Base-by-base conservation (phyloP, 768 basidiomycete genomes). In the Mycena rosella region DNA sequence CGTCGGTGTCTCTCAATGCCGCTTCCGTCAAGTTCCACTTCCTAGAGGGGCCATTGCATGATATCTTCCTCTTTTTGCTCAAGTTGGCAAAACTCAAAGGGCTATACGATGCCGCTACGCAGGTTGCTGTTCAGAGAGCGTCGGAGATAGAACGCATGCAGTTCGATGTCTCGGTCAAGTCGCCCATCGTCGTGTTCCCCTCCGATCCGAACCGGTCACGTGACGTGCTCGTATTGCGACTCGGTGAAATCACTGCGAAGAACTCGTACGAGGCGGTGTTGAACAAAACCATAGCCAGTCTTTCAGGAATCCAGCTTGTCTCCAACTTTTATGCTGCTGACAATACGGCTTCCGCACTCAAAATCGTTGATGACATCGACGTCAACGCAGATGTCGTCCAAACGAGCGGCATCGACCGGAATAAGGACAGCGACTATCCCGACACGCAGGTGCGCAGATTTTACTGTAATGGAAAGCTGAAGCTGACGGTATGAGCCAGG, bases 61-160 rank as follows among this genome's bases (percentile, higher is more conserved):
- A 91, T 71, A 88, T 99, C 32, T 95, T 93, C 76, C 76, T 89
- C 24, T 99, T 96, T 80, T 77, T 95, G 40, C 82, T 88, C 65
- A 93, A 95, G 76, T 88, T 99, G 40, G 94, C 96, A 6, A 91
- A 89, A 69, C 89, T 99, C 73, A 99, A 99, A 81, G 93, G 92
- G 2, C 77, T 99, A 14, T 99, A 99, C 71, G 97, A 99, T 78
- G 89, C 96, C 22, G 96, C 97, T 14, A 93, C 95, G 2, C 90
- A 94, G 75, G 97, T 89, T 24, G 98, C 98, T 42, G 96, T 94
- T 27, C 95, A 98, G 76, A 85, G 87, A 53, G 98, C 96, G 6
- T 89, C 95, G n/a, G 94, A 94, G 77, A 93, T 96, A n/a, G 91
- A 94, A 72, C 88, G 90, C 57, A 96, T 99, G 93, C 89, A 94